Conservation (phyloP, 2,329 filamentous ascomycete species). For the Raffaelea ambrosiae region DNA sequence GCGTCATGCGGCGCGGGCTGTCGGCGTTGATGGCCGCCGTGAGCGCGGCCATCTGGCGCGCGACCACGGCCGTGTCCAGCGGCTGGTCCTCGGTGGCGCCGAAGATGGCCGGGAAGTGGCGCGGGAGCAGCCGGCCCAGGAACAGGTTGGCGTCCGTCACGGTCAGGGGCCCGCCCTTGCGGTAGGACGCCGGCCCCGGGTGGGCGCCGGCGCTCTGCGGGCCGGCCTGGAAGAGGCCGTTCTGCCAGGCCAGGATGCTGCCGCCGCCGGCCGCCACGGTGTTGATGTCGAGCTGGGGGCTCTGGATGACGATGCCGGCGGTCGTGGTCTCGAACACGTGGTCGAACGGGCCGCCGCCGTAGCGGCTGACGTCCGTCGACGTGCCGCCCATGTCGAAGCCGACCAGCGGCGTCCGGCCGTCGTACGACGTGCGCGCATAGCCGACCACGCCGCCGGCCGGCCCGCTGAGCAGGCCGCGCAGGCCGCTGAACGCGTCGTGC, state of each 20-base stretch:
- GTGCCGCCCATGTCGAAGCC: slow-evolving; percentile 6
- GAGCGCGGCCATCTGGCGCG: slow-evolving; percentile 78
- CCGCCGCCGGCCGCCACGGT: slow-evolving; percentile 86
- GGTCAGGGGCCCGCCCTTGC: slow-evolving; percentile 56
- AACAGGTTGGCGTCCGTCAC: slow-evolving; percentile 61
- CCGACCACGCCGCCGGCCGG: slow-evolving; percentile 65
- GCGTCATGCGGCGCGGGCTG: slow-evolving; percentile 16
- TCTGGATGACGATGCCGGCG: slow-evolving; percentile 83
- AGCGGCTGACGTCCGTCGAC: slow-evolving; percentile 2
- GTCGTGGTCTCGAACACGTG: slow-evolving; percentile 29
- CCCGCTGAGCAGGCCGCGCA: slow-evolving; percentile 56
- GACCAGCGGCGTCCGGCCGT: slow-evolving; percentile 59
- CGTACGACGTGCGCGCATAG: slow-evolving; percentile 67
- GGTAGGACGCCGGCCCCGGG: slow-evolving; percentile 58
- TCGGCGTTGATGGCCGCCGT: slow-evolving; percentile 57
- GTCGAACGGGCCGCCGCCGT: slow-evolving; percentile 25
- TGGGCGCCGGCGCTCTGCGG: slow-evolving; percentile 59
- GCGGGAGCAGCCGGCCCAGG: slow-evolving; percentile 44
- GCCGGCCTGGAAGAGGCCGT: slow-evolving; percentile 60
- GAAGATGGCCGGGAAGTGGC: slow-evolving; percentile 62
- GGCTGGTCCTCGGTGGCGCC: slow-evolving; percentile 53
- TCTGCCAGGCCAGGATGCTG: slow-evolving; percentile 53
- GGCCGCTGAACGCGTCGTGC: slow-evolving; percentile 8
- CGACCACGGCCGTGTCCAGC: slow-evolving; percentile 61
- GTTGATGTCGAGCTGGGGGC: slow-evolving; percentile 86